These are phyloP conservation scores for Dissophora globulifera DNA, from an alignment of 192 early-diverging fungal species.

Conservation along the genomic window DNA sequence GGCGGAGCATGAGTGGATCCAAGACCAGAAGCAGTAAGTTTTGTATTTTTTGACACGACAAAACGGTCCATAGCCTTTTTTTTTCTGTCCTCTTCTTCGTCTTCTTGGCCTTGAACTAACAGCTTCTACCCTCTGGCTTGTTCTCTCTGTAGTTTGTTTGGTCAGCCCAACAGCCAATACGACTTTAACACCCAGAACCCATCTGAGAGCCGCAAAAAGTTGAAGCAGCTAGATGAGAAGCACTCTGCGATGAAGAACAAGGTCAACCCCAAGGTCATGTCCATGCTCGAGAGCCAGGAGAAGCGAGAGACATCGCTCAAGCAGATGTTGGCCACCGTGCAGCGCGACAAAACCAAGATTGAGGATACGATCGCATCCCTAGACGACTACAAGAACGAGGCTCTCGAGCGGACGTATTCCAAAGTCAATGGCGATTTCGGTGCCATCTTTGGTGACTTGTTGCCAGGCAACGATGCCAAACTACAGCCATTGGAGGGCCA, in stretches of 20 bases:
- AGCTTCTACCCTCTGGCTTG: background rate
- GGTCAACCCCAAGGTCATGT: slow-evolving; percentile 95
- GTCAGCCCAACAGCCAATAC: slow-evolving; percentile 80
- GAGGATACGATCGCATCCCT: slow-evolving; percentile 90
- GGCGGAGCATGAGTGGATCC: slow-evolving; percentile 84
- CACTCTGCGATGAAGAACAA: slow-evolving; percentile 84
- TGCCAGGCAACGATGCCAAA: slow-evolving; percentile 91
- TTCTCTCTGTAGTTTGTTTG: slow-evolving; percentile 73
- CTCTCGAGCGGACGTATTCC: slow-evolving; percentile 87
- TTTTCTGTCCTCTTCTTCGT: too few species aligned
- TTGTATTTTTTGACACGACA: too few species aligned
- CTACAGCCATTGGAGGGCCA: slow-evolving; percentile 87
- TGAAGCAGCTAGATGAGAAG: slow-evolving; percentile 80
- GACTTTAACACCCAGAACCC: slow-evolving; percentile 87
- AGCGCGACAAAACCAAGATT: slow-evolving; percentile 95
- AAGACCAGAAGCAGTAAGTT: slow-evolving; percentile 84
- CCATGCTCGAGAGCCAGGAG: slow-evolving; percentile 92
- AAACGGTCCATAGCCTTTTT: too few species aligned
- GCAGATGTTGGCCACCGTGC: slow-evolving; percentile 88
- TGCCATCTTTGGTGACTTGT: slow-evolving; percentile 92
- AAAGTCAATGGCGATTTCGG: slow-evolving; percentile 98
- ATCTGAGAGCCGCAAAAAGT: slow-evolving; percentile 74
- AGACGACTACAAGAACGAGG: slow-evolving; percentile 92
- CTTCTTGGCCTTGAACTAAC: too few species aligned
- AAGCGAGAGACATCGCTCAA: slow-evolving; percentile 88